These are phyloP conservation scores for Corinectria fuckeliana DNA, from an alignment of 2,329 filamentous ascomycete genomes.

Conservation along the genomic window DNA sequence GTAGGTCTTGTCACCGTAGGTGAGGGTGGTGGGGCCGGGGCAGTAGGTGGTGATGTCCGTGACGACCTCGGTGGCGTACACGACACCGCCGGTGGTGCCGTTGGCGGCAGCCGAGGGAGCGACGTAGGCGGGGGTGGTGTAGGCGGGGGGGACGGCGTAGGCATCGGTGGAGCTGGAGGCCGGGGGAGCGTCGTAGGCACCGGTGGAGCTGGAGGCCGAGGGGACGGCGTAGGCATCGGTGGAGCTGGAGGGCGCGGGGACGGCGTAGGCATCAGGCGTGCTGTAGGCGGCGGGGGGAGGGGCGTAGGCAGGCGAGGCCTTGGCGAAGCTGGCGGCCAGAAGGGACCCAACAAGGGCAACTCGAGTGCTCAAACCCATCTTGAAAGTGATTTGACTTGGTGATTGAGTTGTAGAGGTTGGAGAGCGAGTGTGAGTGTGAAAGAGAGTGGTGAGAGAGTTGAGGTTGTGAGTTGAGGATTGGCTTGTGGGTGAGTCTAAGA, in stretches of 20 bases:
- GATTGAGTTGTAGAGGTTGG: neutral
- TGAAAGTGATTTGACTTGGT: too few relatives aligned
- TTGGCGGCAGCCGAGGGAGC: conserved; percentile 24
- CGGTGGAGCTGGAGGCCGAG: too few relatives aligned
- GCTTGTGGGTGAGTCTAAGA: neutral
- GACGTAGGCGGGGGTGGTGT: conserved; percentile 23
- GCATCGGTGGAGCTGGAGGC: conserved; percentile 18
- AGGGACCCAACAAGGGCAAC: conserved; percentile 25
- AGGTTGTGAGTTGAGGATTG: neutral
- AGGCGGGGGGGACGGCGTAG: too few relatives aligned
- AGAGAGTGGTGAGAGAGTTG: neutral
- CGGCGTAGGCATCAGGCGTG: too few relatives aligned
- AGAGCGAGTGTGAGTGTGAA: too few relatives aligned
- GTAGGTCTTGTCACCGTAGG: conserved; percentile 67
- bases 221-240: conserved; percentile 19
- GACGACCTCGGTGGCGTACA: conserved; percentile 67
- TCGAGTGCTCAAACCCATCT: conserved; percentile 24
- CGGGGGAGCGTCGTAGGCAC: conserved; percentile 9
- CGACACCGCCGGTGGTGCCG: conserved; percentile 38
- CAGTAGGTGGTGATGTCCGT: conserved; percentile 72
- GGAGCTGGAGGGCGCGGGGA: too few relatives aligned
- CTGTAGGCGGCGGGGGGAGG: too few relatives aligned
- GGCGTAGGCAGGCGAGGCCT: conserved; percentile 23
- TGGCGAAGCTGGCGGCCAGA: conserved; percentile 19
- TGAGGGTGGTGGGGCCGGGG: conserved; percentile 65